Conservation (phyloP, 2,329 filamentous ascomycete genomes). For the Fusarium clavum region DNA sequence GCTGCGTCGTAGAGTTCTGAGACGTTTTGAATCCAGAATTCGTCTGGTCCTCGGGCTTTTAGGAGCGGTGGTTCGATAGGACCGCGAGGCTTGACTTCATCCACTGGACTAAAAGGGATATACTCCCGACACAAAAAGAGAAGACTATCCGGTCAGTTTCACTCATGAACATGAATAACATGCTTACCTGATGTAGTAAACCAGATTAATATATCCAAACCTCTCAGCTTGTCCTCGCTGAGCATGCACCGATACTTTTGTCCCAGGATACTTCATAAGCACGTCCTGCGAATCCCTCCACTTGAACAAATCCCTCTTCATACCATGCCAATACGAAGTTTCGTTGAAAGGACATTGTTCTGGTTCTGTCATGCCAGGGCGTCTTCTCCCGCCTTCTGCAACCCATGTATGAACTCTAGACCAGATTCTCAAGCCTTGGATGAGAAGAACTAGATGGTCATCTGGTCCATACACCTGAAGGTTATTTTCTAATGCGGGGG, state of each 20-base stretch:
- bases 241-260: conserved; percentile 39
- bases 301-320: conserved; percentile 33
- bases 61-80: conserved; percentile 43
- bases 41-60: conserved; percentile 31
- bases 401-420: conserved; percentile 42
- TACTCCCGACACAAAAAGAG: conserved; percentile 41
- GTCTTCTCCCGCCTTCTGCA: conserved; percentile 39
- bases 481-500: background rate
- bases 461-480: conserved; percentile 8
- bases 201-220: conserved; percentile 44
- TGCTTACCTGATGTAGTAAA: conserved; percentile 43
- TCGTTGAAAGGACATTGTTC: conserved; percentile 39
- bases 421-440: conserved; percentile 40
- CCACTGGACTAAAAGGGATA: conserved; percentile 42
- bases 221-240: conserved; percentile 43
- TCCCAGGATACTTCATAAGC: conserved; percentile 39
- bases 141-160: background rate
- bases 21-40: conserved; percentile 38
- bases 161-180: too few species aligned
- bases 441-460: conserved; percentile 33
- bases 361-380: conserved; percentile 36
- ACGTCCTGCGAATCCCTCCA: conserved; percentile 37
- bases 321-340: conserved; percentile 36
- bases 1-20: conserved; percentile 37
- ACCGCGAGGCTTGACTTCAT: conserved; percentile 37